A percentile compares a stretch with the other conserved stretches of the same genome.
These are phyloP conservation scores for Lagenidium sp. DNA, from an alignment of 352 stramenopile species.

Conservation along the genomic window DNA sequence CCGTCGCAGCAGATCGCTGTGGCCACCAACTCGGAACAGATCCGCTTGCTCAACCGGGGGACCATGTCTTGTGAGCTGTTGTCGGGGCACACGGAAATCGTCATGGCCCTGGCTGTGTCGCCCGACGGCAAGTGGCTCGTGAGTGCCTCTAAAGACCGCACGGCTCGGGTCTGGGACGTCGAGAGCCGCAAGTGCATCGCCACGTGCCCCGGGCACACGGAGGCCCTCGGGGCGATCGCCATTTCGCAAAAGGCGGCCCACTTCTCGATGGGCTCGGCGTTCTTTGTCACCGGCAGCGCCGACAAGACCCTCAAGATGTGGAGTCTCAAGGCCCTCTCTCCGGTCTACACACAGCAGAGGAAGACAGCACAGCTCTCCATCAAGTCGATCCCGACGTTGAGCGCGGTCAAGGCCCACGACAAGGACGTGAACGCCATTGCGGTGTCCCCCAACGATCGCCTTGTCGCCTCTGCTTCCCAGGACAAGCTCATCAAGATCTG, in stretches of 20 bases:
- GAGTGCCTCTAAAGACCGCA: constrained; percentile 93
- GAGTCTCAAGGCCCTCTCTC: constrained; percentile 78
- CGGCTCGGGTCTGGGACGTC: constrained; percentile 89
- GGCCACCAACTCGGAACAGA: constrained; percentile 94
- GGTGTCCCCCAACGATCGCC: constrained; percentile 95
- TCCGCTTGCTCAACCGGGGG: constrained; percentile 90
- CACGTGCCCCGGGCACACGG: constrained; percentile 90
- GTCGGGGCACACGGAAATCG: constrained; percentile 95
- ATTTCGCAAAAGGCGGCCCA: constrained; percentile 84
- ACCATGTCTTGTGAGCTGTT: constrained; percentile 93
- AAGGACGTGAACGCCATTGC: constrained; percentile 97
- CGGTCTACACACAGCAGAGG: constrained; percentile 28
- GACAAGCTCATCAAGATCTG: constrained; percentile 99
- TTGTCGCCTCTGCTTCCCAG: constrained; percentile 95
- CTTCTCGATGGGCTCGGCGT: constrained; percentile 77
- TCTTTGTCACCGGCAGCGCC: constrained; percentile 94
- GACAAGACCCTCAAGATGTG: constrained; percentile 98
- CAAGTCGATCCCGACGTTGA: constrained; percentile 42
- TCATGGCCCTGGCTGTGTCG: constrained; percentile 93
- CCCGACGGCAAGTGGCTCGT: constrained; percentile 85
- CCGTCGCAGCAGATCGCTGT: constrained; percentile 82
- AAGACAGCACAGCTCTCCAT: constrained; percentile 24
- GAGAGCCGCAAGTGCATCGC: constrained; percentile 67
- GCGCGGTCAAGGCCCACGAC: constrained; percentile 82
- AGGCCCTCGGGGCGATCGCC: constrained; percentile 89